Evolutionary conservation across 2,329 filamentous ascomycete species (phyloP), one percentile per base, ranked within the genome.

Genomic region (Madurella mycetomatis): DNA sequence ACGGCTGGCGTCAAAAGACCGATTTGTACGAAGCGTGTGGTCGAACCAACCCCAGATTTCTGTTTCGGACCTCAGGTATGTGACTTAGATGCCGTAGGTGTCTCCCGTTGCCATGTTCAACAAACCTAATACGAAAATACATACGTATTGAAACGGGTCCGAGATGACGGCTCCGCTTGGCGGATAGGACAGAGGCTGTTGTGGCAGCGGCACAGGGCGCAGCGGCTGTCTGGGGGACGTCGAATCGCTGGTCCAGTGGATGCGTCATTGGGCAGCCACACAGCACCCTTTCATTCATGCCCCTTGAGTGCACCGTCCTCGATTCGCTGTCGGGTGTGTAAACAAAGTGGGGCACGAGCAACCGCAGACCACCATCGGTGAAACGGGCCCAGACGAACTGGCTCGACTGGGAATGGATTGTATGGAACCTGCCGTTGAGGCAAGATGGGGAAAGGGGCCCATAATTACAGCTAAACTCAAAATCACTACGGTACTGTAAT

Each of bases 191-290:
- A 25, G 19, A 44, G 9, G 42, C 19, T 9, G 41, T 13, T 45
- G 41, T 42, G 34, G 43, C 43, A 47, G 47, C 16, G 43, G 43
- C 43, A 17, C 30, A 50, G 40, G 40, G 5, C 34, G n/a, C 49
- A 41, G 19, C 42, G 34, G 19, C 16, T 32, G 34, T 16, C n/a
- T 18, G 18, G 31, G 32, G 45, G 32, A 41, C n/a, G 32, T 40
- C 42, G 53, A 49, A 41, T 49, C 19, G 31, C 12, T 48, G 41
- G 9, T 41, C 25, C 18, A 52, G 47, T n/a, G 45, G 45, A 32
- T 44, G 45, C 51, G 49, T 52, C 51, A 54, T 57, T 54, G 49
- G 55, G 55, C 55, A 54, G 55, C 55, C 48, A 55, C 46, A 54
- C 55, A 54, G 42, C 15, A 32, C 19, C 30, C 34, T 18, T 40